Evolutionary conservation across 1,284 basidiomycete genomes (phyloP).

Genomic region (Veloboletus limbatus): DNA sequence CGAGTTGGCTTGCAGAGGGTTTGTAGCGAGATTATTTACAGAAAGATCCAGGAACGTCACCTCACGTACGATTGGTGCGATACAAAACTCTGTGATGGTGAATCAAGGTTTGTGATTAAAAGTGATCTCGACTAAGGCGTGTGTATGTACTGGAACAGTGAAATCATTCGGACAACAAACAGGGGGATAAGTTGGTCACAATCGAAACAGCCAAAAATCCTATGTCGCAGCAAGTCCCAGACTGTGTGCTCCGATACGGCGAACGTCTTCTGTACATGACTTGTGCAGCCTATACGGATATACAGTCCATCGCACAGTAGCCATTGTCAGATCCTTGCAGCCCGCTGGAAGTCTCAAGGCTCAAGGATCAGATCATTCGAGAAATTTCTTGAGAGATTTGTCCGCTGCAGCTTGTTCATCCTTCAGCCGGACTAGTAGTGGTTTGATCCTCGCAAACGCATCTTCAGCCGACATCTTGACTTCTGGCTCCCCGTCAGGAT

Average conservation of each 20-base stretch:
- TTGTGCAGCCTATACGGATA: conserved; percentile 5
- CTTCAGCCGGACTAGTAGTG: conserved; percentile 51
- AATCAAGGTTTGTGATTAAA: conserved; percentile 27
- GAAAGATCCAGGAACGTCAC: conserved; percentile 8
- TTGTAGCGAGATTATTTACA: background rate
- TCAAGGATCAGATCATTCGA: conserved; percentile 22
- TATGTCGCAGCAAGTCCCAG: conserved; percentile 20
- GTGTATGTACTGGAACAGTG: conserved; percentile 20
- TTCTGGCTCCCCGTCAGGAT: conserved; percentile 42
- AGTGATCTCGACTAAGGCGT: conserved; percentile 22
- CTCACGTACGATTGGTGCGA: conserved; percentile 5
- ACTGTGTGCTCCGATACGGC: conserved; percentile 16
- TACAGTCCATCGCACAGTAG: conserved; percentile 16
- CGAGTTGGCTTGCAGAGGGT: background rate
- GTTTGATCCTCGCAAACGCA: conserved; percentile 63
- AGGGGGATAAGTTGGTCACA: conserved; percentile 18
- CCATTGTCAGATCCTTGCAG: conserved; percentile 3
- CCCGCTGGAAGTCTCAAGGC: background rate
- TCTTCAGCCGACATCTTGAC: conserved; percentile 50
- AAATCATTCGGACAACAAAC: conserved; percentile 18
- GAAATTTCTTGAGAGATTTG: conserved; percentile 51
- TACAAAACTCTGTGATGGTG: conserved; percentile 4
- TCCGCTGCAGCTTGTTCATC: conserved; percentile 57
- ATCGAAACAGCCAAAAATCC: conserved; percentile 21
- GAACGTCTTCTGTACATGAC: conserved; percentile 12